Conservation (phyloP, 2,329 filamentous ascomycete genomes). For the Talaromyces albobiverticillius region DNA sequence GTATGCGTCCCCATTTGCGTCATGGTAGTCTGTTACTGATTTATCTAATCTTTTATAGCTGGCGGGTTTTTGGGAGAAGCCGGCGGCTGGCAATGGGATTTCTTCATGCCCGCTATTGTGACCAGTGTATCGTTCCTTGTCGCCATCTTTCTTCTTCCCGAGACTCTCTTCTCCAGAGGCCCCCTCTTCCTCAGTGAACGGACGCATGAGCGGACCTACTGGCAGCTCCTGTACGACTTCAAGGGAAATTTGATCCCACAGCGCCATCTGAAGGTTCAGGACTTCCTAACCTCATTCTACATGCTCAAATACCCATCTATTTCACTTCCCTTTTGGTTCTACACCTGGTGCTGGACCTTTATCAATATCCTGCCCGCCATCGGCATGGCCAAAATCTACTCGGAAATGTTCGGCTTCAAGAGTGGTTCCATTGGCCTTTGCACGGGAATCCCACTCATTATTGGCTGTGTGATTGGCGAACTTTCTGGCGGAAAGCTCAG, state of each 20-base stretch:
- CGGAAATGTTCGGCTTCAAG: neutral
- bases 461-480: neutral
- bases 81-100: neutral
- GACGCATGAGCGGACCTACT: neutral
- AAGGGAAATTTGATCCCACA: neutral
- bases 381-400: neutral
- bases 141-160: neutral
- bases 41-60: neutral
- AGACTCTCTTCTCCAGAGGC: neutral
- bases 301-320: neutral
- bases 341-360: neutral
- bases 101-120: neutral
- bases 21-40: neutral
- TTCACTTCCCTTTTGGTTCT: neutral
- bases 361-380: neutral
- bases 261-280: neutral
- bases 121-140: neutral
- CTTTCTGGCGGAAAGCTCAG: neutral
- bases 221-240: neutral
- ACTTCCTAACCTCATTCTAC: neutral
- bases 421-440: neutral
- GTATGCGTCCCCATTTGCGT: neutral
- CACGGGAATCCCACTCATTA: neutral
- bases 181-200: neutral
- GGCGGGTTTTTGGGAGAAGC: neutral